A percentile compares a stretch with the other conserved stretches of the same genome.
phyloP scores from a whole-genome alignment of 2,329 filamentous ascomycete species.

The Dothideomycetes sp. region DNA sequence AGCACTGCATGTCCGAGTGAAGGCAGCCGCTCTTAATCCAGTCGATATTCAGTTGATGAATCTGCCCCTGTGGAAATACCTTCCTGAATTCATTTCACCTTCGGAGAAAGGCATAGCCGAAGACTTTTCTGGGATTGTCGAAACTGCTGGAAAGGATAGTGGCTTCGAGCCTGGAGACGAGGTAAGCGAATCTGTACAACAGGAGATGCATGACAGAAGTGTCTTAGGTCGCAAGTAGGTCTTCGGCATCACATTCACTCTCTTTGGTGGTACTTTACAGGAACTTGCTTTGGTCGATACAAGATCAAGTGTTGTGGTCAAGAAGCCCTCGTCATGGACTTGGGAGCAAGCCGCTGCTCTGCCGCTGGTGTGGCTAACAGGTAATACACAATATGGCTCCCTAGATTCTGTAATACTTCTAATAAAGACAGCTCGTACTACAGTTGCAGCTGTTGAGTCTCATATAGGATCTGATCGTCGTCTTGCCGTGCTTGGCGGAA shows the following conservation, averaged over 20 bases:
- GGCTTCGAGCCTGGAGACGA: slow-evolving; percentile 24
- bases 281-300: slow-evolving; percentile 24
- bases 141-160: slow-evolving; percentile 19
- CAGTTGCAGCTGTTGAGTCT: slow-evolving; percentile 22
- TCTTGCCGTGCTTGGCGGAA: slow-evolving; percentile 26
- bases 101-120: slow-evolving; percentile 23
- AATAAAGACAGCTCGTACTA: slow-evolving; percentile 21
- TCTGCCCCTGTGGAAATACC: slow-evolving; percentile 21
- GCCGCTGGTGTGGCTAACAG: slow-evolving; percentile 23
- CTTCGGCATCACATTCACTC: slow-evolving; percentile 24
- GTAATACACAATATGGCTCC: background rate
- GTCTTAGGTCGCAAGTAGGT: too few species aligned
- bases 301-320: slow-evolving; percentile 18
- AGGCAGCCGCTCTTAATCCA: slow-evolving; percentile 27
- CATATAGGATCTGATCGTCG: slow-evolving; percentile 19
- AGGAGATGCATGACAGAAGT: too few species aligned
- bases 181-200: too few species aligned
- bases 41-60: slow-evolving; percentile 31
- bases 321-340: slow-evolving; percentile 24
- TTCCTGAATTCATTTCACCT: slow-evolving; percentile 17
- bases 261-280: slow-evolving; percentile 21
- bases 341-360: slow-evolving; percentile 25
- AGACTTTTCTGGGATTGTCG: slow-evolving; percentile 25
- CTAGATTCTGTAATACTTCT: background rate
- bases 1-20: slow-evolving; percentile 24